These are phyloP conservation scores for Hypomontagnella submonticulosa DNA, from an alignment of 495 filamentous ascomycete species.

Conservation along the genomic window DNA sequence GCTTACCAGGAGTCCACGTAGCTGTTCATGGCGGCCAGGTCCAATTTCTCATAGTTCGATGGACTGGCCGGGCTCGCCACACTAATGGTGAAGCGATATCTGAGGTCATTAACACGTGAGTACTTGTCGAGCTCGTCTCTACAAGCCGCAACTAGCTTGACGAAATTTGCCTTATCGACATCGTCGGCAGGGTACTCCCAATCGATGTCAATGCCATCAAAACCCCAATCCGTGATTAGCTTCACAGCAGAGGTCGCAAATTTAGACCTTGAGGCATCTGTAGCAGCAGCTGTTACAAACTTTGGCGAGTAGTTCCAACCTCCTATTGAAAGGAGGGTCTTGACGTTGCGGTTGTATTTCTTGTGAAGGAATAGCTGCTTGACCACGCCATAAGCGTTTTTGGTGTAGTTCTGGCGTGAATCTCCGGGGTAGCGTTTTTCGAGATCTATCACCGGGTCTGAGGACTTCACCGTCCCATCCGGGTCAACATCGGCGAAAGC, in stretches of 20 bases:
- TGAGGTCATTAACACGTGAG: constrained; percentile 58
- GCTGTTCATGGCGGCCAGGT: constrained; percentile 73
- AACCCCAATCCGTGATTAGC: constrained; percentile 71
- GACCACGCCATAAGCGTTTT: constrained; percentile 79
- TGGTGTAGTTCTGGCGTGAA: constrained; percentile 55
- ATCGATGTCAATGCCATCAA: constrained; percentile 70
- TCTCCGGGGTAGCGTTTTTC: constrained; percentile 39
- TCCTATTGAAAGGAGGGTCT: constrained; percentile 85
- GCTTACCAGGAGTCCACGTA: constrained; percentile 87
- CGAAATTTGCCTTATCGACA: constrained; percentile 72
- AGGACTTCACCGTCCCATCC: constrained; percentile 43
- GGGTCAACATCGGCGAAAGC: constrained; percentile 64
- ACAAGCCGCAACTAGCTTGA: constrained; percentile 74
- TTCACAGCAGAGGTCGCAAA: constrained; percentile 75
- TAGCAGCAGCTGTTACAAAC: constrained; percentile 73
- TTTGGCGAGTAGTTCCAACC: constrained; percentile 91
- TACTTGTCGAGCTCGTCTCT: constrained; percentile 73
- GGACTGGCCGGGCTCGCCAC: constrained; percentile 73
- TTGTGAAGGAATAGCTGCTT: constrained; percentile 90
- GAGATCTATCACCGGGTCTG: constrained; percentile 35
- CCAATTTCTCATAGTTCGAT: constrained; percentile 74
- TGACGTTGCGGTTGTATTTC: constrained; percentile 81
- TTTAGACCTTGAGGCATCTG: constrained; percentile 60
- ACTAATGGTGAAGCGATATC: constrained; percentile 76
- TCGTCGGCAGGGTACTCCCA: constrained; percentile 70